A percentile compares a stretch with the other conserved stretches of the same genome.
Conservation (phyloP, 148 eudicot genomes). For the Rheum nobile region DNA sequence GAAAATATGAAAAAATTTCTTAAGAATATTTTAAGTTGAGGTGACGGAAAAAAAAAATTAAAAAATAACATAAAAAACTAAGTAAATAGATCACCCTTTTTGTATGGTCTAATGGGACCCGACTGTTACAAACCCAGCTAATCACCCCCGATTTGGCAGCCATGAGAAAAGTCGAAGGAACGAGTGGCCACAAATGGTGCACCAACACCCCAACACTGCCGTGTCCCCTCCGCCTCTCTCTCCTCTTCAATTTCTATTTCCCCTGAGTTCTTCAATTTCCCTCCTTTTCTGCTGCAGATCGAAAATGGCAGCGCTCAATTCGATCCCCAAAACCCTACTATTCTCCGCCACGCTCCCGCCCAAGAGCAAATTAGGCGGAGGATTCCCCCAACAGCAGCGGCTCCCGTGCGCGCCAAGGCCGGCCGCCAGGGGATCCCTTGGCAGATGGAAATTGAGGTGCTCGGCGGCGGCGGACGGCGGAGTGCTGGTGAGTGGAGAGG, state of each 20-base stretch:
- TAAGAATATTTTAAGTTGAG: too few species aligned
- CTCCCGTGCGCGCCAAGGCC: not conserved
- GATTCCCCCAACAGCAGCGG: not conserved
- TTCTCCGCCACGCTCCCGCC: not conserved
- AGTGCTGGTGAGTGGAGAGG: conserved; percentile 33
- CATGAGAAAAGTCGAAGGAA: not conserved
- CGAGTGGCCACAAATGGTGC: conserved; percentile 6
- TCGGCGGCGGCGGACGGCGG: conserved; percentile 10
- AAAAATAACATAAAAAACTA: too few species aligned
- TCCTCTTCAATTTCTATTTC: not conserved
- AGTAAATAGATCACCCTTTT: too few species aligned
- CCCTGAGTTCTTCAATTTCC: not conserved
- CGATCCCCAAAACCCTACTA: not conserved
- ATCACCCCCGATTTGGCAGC: too few species aligned
- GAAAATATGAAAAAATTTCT: too few species aligned
- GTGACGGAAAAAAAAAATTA: too few species aligned
- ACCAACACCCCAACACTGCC: not conserved
- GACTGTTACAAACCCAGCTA: too few species aligned
- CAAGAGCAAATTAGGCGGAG: not conserved
- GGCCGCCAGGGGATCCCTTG: not conserved
- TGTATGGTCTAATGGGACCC: too few species aligned
- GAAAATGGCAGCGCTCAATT: conserved; percentile 2
- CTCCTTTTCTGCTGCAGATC: not conserved
- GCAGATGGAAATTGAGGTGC: not conserved
- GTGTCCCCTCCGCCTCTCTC: too few species aligned